Evolutionary conservation across 2,329 filamentous ascomycete species (phyloP).

Genomic region (Lasiodiplodia theobromae): DNA sequence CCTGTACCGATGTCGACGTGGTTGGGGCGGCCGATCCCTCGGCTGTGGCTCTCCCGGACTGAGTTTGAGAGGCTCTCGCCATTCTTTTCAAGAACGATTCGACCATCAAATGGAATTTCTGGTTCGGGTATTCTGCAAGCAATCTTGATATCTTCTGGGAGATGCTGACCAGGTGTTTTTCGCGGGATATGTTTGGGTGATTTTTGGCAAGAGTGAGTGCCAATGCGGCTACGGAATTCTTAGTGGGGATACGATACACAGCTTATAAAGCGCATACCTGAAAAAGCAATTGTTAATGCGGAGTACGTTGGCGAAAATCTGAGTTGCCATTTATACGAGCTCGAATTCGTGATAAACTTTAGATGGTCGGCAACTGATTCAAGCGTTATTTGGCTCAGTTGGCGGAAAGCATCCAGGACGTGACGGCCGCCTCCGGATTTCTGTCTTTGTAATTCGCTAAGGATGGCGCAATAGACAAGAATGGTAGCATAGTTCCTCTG

Average conservation of each 20-base stretch:
- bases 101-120: constrained; percentile 7
- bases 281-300: constrained; percentile 1
- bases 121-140: not conserved
- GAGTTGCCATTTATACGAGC: not conserved
- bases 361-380: not conserved
- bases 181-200: not conserved
- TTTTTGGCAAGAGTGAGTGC: constrained; percentile 5
- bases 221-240: not conserved
- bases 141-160: not conserved
- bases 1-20: too few species aligned
- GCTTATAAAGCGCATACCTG: not conserved
- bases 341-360: not conserved
- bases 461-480: not conserved
- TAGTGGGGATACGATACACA: not conserved
- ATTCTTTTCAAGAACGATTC: not conserved
- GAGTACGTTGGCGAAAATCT: constrained; percentile 10
- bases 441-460: not conserved
- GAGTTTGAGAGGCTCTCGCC: not conserved
- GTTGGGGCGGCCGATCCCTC: too few species aligned
- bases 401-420: not conserved
- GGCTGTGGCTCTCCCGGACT: not conserved
- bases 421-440: not conserved
- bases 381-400: not conserved
- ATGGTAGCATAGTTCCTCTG: constrained; percentile 3
- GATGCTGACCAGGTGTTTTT: not conserved